phyloP scores from a whole-genome alignment of 805 yeast species.

The Tetrapisispora namnaoensis region DNA sequence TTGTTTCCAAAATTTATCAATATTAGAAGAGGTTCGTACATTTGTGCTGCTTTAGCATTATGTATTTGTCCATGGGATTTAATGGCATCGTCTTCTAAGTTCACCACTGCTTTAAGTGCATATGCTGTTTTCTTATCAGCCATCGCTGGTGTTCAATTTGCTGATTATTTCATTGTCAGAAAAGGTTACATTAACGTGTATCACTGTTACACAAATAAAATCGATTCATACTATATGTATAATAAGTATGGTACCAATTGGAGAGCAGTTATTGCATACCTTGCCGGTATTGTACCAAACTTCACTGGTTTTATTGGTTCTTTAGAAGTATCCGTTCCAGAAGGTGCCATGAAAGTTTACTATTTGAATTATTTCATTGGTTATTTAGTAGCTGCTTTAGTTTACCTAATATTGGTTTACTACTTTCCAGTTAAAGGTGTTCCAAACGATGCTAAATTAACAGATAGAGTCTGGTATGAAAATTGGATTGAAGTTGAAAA shows the following conservation, averaged over 20 bases:
- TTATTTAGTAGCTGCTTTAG: slow-evolving; percentile 45
- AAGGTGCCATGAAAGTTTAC: slow-evolving; percentile 68
- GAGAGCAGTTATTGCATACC: slow-evolving; percentile 75
- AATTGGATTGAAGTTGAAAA: slow-evolving; percentile 55
- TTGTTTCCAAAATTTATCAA: slow-evolving; percentile 52
- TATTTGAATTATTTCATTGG: slow-evolving; percentile 71
- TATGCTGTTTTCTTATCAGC: slow-evolving; percentile 76
- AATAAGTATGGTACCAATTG: slow-evolving; percentile 60
- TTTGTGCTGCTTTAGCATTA: slow-evolving; percentile 64
- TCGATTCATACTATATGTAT: slow-evolving; percentile 46
- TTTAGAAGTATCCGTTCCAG: slow-evolving; percentile 65
- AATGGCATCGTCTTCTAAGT: slow-evolving; percentile 55
- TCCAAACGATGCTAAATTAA: slow-evolving; percentile 30
- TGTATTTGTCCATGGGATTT: slow-evolving; percentile 80
- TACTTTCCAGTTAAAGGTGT: slow-evolving; percentile 44
- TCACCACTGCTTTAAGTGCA: slow-evolving; percentile 72
- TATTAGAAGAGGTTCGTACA: slow-evolving; percentile 72
- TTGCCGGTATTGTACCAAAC: slow-evolving; percentile 73
- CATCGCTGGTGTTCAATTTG: slow-evolving; percentile 65
- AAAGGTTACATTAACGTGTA: slow-evolving; percentile 57
- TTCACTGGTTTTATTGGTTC: slow-evolving; percentile 85
- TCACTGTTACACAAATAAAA: slow-evolving; percentile 50
- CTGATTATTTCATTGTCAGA: slow-evolving; percentile 64
- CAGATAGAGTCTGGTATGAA: slow-evolving; percentile 47
- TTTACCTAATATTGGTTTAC: slow-evolving; percentile 44